phyloP scores from a whole-genome alignment of 2,329 filamentous ascomycete species.

The Exophiala aquamarina region DNA sequence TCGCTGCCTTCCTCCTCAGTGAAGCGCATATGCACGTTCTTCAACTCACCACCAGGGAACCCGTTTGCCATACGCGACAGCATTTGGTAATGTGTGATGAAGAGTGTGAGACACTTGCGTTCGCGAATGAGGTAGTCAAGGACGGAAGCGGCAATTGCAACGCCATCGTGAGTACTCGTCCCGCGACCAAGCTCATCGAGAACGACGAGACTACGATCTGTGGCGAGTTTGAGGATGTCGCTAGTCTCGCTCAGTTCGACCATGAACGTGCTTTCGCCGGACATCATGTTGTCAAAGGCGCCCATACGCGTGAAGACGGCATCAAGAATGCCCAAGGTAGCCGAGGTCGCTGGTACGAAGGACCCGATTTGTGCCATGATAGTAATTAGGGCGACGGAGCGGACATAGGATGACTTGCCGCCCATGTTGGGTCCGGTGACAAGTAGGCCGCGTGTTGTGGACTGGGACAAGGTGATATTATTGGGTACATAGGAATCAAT shows the following conservation, averaged over 20 bases:
- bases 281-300: conserved; percentile 92
- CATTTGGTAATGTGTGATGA: conserved; percentile 97
- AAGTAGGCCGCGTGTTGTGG: conserved; percentile 70
- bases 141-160: conserved; percentile 91
- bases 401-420: conserved; percentile 96
- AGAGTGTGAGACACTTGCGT: conserved; percentile 76
- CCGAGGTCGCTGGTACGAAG: conserved; percentile 79
- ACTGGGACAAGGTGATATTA: conserved; percentile 69
- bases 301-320: conserved; percentile 95
- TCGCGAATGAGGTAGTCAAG: conserved; percentile 78
- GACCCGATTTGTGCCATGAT: conserved; percentile 95
- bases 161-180: conserved; percentile 92
- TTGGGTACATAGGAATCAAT: conserved; percentile 90
- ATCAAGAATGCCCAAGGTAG: conserved; percentile 78
- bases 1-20: conserved; percentile 53
- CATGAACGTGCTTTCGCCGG: conserved; percentile 96
- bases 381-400: conserved; percentile 83
- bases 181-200: conserved; percentile 93
- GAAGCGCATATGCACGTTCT: conserved; percentile 95
- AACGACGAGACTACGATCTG: conserved; percentile 80
- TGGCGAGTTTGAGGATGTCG: conserved; percentile 85
- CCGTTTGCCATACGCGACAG: conserved; percentile 71
- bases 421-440: conserved; percentile 99
- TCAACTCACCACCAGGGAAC: conserved; percentile 64
- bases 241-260: conserved; percentile 93